A percentile compares a stretch with the other conserved stretches of the same genome.
Evolutionary conservation across 345 rosid species (phyloP).

Genomic region (Viola odorata): DNA sequence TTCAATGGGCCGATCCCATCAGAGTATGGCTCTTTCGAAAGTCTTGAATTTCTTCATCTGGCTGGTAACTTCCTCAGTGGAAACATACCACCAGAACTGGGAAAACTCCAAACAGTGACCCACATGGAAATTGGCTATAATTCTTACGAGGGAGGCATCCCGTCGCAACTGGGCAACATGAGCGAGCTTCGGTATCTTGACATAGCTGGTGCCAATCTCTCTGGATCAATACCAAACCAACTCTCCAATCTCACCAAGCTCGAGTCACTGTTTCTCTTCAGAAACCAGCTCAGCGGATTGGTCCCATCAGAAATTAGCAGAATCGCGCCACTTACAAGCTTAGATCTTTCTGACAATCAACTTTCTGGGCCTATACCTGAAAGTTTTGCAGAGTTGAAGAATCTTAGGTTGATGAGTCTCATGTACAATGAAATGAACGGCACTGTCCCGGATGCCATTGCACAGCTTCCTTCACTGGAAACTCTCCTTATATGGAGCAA

Average conservation of each 20-base stretch:
- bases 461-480: constrained; percentile 72
- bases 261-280: constrained; percentile 74
- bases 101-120: constrained; percentile 51
- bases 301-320: constrained; percentile 68
- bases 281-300: constrained; percentile 58
- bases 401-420: constrained; percentile 64
- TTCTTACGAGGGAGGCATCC: constrained; percentile 63
- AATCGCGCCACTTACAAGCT: constrained; percentile 47
- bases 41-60: constrained; percentile 68
- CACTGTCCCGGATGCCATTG: constrained; percentile 60
- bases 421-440: constrained; percentile 90
- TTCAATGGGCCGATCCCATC: constrained; percentile 77
- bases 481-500: constrained; percentile 86
- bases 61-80: constrained; percentile 74
- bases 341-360: constrained; percentile 81
- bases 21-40: constrained; percentile 60
- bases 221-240: constrained; percentile 62
- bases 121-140: constrained; percentile 98
- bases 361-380: constrained; percentile 73
- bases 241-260: constrained; percentile 81
- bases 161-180: constrained; percentile 72
- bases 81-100: constrained; percentile 60
- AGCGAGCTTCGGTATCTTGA: constrained; percentile 77
- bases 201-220: constrained; percentile 76
- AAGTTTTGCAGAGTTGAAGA: constrained; percentile 66